Conservation (phyloP, 768 basidiomycete genomes). For the Tremella yokohamensis region DNA sequence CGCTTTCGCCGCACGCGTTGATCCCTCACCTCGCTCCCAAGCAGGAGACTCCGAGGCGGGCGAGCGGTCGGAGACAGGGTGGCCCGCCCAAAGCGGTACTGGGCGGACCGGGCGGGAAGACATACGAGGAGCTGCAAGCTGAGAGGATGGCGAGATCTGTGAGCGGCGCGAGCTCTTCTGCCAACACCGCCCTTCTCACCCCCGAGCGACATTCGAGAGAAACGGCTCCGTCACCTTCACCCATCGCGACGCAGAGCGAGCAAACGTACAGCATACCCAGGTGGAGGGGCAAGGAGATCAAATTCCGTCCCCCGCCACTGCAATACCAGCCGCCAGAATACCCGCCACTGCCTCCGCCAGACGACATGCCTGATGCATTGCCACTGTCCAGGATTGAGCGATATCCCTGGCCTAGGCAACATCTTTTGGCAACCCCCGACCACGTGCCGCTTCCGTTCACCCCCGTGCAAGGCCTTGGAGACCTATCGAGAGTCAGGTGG, state of each 20-base stretch:
- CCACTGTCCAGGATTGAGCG: no score
- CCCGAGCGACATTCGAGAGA: neutral
- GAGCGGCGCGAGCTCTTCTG: no score
- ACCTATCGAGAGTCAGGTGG: no score
- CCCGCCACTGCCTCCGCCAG: no score
- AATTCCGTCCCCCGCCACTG: slow-evolving; percentile 14
- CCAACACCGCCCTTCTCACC: neutral
- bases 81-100: slow-evolving; percentile 36
- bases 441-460: no score
- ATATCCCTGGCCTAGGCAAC: no score
- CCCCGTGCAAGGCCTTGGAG: no score
- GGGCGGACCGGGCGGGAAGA: slow-evolving; percentile 35
- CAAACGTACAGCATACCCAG: neutral
- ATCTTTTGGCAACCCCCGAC: no score
- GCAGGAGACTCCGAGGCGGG: neutral
- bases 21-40: neutral
- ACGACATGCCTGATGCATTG: no score
- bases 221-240: neutral
- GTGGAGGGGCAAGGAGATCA: slow-evolving; percentile 15
- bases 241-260: neutral
- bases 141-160: slow-evolving; percentile 4
- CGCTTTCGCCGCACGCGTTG: slow-evolving; percentile 2
- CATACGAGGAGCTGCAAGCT: slow-evolving; percentile 29
- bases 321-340: slow-evolving; percentile 7
- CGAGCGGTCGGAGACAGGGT: neutral